Evolutionary conservation across 2,329 filamentous ascomycete genomes (phyloP), one percentile per base, ranked within the genome.

Genomic region (Aspergillus sp.): DNA sequence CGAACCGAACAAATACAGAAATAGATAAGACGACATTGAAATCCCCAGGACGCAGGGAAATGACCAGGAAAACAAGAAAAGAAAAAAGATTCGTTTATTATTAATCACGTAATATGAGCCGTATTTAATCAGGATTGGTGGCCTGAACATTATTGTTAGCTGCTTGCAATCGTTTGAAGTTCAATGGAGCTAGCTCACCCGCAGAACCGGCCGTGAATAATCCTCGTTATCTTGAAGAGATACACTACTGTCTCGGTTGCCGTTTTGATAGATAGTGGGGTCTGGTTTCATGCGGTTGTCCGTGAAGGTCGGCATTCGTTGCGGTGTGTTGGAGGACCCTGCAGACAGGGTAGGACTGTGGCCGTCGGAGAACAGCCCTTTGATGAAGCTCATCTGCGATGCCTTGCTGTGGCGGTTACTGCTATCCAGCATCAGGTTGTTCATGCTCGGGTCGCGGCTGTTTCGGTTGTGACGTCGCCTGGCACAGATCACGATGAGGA

Each of bases 191-290:
- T 19, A 29, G 63, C 68, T 59, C 50, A 71, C 68, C 36, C 68
- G 66, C 53, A 71, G 55, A 32, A 71, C 68, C 40, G 68, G 70
- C 28, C 71, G 63, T 32, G 71, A 72, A 56, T 74, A 74, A 52
- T 74, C 71, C 55, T 72, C 68, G 47, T 73, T 68, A 50, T 74
- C 71, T 49, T 72, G 70, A 19, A 74, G 64, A 12, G 71, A 73
- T 12, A 72, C 59, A 48, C 66, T 70, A 55, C 70, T 73, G 40
- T 66, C 58, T 32, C 69, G 69, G 42, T 62, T 56, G 45, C 68
- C 69, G 43, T 69, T 62, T 9, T 63, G 61, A 52, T 69, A 71
- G 45, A 73, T 62, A 27, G 62, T 53, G 5, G 65, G 61, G 49
- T 66, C 66, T 41, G 68, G 66, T 48, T 72, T 73, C 62, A 74